Evolutionary conservation across 2,329 filamentous ascomycete genomes (phyloP), one percentile per base, ranked within the genome.

Genomic region (Penicillium sp.): DNA sequence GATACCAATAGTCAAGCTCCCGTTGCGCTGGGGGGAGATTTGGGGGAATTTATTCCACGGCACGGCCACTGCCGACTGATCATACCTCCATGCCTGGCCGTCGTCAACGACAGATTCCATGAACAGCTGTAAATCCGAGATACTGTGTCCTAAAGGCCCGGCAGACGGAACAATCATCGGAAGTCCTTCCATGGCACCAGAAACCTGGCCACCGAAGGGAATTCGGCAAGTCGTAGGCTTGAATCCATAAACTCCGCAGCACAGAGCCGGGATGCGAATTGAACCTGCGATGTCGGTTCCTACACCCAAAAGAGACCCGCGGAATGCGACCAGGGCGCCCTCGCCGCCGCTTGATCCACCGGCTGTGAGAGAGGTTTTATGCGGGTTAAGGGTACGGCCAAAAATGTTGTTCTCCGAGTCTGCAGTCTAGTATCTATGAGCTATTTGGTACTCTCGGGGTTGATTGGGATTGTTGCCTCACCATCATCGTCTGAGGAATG

Each of bases 1-100:
- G 1, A 84, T 55, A 0, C 82, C 82, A 32, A 85, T 77, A 0
- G 70, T 72, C 3, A 84, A 55, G 55, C 52, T 33, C 24, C 39
- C 27, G 17, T 51, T 55, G 7, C 5, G 26, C 13, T 40, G 23
- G 1, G 21, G 36, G 12, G 18, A 23, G 9, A 21, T n/a, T 6
- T 17, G 17, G 1, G 39, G 27, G 0, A 72, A 51, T 0, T 46
- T 51, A 18, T 74, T 69, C 82, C 82, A 85, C 0, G 79, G 78
- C 0, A 76, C 65, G 8, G 72, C 70, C 0, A 77, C 46, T 0
- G 70, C 73, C 0, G 69, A 67, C 0, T 69, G 62, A 30, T 84
- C 81, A 21, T 77, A 72, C 2, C 59, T 58, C 77, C 78, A 82
- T 0, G 79, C 75, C 0, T 74, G 58, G 1, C 68, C 66, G 2